Conservation (phyloP, 805 yeast genomes). For the Kazachstania martiniae region DNA sequence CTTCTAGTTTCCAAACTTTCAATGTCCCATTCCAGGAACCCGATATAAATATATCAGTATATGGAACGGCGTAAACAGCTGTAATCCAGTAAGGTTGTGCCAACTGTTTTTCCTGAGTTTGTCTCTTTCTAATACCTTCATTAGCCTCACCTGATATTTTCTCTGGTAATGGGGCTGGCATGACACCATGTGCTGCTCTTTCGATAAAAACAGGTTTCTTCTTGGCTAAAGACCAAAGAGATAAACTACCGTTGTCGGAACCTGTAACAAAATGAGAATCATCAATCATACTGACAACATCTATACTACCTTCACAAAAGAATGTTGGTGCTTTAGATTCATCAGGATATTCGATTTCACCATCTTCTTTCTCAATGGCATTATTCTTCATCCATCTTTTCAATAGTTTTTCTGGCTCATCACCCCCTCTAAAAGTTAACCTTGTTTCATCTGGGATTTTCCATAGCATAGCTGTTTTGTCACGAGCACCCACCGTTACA, state of each 20-base stretch:
- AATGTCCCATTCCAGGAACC: constrained; percentile 84
- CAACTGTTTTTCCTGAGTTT: constrained; percentile 42
- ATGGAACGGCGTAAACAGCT: constrained; percentile 70
- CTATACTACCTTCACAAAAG: constrained; percentile 77
- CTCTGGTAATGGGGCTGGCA: constrained; percentile 37
- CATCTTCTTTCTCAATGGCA: constrained; percentile 22
- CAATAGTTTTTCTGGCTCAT: constrained; percentile 36
- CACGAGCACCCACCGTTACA: constrained; percentile 91
- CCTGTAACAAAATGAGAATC: constrained; percentile 91
- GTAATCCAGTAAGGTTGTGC: constrained; percentile 82
- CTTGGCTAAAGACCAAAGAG: constrained; percentile 85
- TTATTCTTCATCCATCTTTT: constrained; percentile 28
- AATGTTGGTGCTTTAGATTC: constrained; percentile 30
- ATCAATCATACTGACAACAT: constrained; percentile 82
- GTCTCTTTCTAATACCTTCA: constrained; percentile 29
- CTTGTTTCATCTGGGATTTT: constrained; percentile 92
- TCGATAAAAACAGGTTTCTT: constrained; percentile 72
- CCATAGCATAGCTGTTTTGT: constrained; percentile 93
- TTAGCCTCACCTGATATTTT: constrained; percentile 45
- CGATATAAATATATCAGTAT: constrained; percentile 67
- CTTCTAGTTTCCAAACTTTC: constrained; percentile 67
- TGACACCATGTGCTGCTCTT: constrained; percentile 69
- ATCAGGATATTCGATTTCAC: constrained; percentile 21
- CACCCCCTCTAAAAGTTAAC: constrained; percentile 88
- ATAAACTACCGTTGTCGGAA: constrained; percentile 82